Evolutionary conservation across 2,329 filamentous ascomycete genomes (phyloP).

Genomic region (Cladosporium sphaerospermum): DNA sequence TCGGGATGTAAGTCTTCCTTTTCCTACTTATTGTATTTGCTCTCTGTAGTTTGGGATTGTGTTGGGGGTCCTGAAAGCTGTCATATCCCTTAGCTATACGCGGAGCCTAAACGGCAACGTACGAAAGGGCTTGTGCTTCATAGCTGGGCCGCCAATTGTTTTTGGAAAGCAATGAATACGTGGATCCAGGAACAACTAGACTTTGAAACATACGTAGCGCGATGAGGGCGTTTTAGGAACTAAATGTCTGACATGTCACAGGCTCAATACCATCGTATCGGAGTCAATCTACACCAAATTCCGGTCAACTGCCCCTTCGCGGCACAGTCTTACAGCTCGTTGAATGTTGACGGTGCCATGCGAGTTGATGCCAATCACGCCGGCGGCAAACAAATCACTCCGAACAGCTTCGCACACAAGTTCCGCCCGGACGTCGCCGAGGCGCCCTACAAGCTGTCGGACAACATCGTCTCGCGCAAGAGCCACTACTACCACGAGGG

Average conservation of each 20-base stretch:
- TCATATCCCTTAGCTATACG: too few species aligned
- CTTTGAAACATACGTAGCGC: too few species aligned
- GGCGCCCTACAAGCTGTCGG: slow-evolving; percentile 43
- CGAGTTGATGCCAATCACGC: slow-evolving; percentile 43
- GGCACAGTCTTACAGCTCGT: slow-evolving; percentile 39
- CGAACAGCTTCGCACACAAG: slow-evolving; percentile 47
- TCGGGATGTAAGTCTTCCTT: too few species aligned
- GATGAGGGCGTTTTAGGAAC: too few species aligned
- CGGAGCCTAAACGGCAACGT: too few species aligned
- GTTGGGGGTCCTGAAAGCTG: too few species aligned
- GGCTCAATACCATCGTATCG: slow-evolving; percentile 48
- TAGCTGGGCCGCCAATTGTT: too few species aligned
- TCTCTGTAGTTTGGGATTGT: too few species aligned
- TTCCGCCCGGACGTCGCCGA: slow-evolving; percentile 49
- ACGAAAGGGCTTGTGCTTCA: too few species aligned
- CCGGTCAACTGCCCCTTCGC: slow-evolving; percentile 46
- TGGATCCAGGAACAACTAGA: too few species aligned
- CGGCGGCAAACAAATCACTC: slow-evolving; percentile 46
- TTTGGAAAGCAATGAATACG: too few species aligned
- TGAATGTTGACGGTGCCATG: slow-evolving; percentile 47
- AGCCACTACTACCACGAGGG: slow-evolving; percentile 52
- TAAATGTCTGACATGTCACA: slow-evolving; percentile 27
- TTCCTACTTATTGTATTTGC: too few species aligned
- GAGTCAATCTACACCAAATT: slow-evolving; percentile 48
- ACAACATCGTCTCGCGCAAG: slow-evolving; percentile 47